Percentiles rank a stretch among this genome's conserved stretches.
phyloP scores from a whole-genome alignment of 495 filamentous ascomycete genomes.

The Trichoderma virens region DNA sequence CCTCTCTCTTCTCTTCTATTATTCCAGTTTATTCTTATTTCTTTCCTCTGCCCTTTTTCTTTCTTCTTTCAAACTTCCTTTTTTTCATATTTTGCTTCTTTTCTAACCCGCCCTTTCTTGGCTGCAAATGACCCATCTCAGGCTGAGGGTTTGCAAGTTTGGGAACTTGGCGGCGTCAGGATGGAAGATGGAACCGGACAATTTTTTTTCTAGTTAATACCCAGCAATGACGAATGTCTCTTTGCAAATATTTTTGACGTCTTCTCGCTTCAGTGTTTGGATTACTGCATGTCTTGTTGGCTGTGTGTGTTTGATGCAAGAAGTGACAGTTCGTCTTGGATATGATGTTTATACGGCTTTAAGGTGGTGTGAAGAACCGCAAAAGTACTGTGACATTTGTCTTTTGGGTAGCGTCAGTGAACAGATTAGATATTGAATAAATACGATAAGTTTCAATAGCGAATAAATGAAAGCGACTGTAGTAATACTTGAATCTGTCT shows the following conservation, averaged over 20 bases:
- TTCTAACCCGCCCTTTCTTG: too few relatives aligned
- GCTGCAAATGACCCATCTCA: too few relatives aligned
- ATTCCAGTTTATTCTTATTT: not conserved
- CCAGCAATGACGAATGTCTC: not conserved
- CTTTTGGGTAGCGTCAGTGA: not conserved
- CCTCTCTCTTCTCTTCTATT: not conserved
- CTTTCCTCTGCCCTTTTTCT: not conserved
- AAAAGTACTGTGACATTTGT: too few relatives aligned
- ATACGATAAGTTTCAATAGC: too few relatives aligned
- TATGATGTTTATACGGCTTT: not conserved
- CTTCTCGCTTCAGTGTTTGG: not conserved
- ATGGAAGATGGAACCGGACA: not conserved
- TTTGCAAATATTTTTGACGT: not conserved
- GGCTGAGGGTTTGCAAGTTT: too few relatives aligned
- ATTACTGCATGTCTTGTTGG: not conserved
- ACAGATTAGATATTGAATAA: too few relatives aligned
- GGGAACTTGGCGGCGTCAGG: not conserved
- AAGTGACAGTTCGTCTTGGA: not conserved
- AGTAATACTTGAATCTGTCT: too few relatives aligned
- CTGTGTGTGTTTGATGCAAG: not conserved
- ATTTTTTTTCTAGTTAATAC: not conserved
- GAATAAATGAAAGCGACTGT: too few relatives aligned
- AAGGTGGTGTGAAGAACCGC: too few relatives aligned
- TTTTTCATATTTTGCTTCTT: not conserved
- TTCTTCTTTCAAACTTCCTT: not conserved